A percentile compares a stretch with the other conserved stretches of the same genome.
Conservation (phyloP, 2,329 filamentous ascomycete species). For the Sporothrix inflata region DNA sequence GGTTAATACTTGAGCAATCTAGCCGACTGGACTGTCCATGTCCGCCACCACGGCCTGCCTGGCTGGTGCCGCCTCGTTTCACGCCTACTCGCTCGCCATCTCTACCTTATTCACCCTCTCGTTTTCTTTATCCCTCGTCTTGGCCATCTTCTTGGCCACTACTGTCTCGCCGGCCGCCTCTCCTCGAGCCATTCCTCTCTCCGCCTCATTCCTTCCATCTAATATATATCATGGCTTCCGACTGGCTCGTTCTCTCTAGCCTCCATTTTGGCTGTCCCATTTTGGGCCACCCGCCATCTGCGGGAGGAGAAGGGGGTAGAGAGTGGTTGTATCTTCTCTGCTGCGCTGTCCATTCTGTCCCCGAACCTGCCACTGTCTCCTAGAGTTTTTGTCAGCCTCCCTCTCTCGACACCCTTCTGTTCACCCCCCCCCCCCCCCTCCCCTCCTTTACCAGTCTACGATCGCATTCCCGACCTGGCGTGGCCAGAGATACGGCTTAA, state of each 20-base stretch:
- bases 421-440: not conserved
- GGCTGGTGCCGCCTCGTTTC: not conserved
- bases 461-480: not conserved
- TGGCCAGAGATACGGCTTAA: not conserved
- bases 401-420: not conserved
- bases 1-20: constrained; percentile 30
- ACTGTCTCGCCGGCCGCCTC: not conserved
- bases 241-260: constrained; percentile 17
- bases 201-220: constrained; percentile 1
- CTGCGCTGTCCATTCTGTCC: not conserved
- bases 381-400: not conserved
- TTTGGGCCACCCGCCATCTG: constrained; percentile 14
- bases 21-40: constrained; percentile 21
- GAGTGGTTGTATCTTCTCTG: not conserved
- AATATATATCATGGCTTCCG: constrained; percentile 27
- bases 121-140: not conserved
- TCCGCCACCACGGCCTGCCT: not conserved
- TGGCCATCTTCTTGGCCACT: constrained; percentile 2
- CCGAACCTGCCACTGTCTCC: not conserved
- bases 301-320: not conserved
- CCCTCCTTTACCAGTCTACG: not conserved
- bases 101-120: not conserved
- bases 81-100: not conserved
- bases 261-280: constrained; percentile 19
- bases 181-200: not conserved